Evolutionary conservation across 1,284 basidiomycete genomes (phyloP).

Genomic region (Trichosporon asahii): DNA sequence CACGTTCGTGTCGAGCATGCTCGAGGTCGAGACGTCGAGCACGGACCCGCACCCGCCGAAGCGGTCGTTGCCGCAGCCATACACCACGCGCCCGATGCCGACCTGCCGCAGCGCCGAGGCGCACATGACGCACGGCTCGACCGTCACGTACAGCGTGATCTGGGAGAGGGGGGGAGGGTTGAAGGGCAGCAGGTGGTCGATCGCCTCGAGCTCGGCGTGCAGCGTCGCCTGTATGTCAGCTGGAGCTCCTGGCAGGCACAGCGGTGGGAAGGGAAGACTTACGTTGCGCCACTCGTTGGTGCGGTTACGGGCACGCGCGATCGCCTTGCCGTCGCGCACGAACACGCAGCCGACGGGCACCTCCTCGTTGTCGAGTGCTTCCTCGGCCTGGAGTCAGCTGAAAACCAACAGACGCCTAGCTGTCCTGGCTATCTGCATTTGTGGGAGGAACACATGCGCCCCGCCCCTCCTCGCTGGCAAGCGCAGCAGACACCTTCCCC

Average conservation of each 20-base stretch:
- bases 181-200: slow-evolving; percentile 78
- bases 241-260: too few species aligned
- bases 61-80: slow-evolving; percentile 92
- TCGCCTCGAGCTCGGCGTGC: slow-evolving; percentile 96
- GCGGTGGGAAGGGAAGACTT: slow-evolving; percentile 30
- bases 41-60: slow-evolving; percentile 98
- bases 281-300: slow-evolving; percentile 94
- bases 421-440: too few species aligned
- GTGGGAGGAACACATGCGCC: not conserved
- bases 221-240: slow-evolving; percentile 72
- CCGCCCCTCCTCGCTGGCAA: not conserved
- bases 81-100: slow-evolving; percentile 85
- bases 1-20: slow-evolving; percentile 66
- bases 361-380: slow-evolving; percentile 79
- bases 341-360: slow-evolving; percentile 98
- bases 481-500: too few species aligned
- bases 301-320: slow-evolving; percentile 84
- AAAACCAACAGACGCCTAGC: too few species aligned
- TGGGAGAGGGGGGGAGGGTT: slow-evolving; percentile 62
- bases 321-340: slow-evolving; percentile 69
- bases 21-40: slow-evolving; percentile 68
- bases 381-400: slow-evolving; percentile 53
- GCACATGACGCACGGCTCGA: slow-evolving; percentile 99
- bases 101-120: slow-evolving; percentile 89
- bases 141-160: slow-evolving; percentile 93